These are phyloP conservation scores for Viola odorata DNA, from an alignment of 345 rosid species.

Conservation along the genomic window DNA sequence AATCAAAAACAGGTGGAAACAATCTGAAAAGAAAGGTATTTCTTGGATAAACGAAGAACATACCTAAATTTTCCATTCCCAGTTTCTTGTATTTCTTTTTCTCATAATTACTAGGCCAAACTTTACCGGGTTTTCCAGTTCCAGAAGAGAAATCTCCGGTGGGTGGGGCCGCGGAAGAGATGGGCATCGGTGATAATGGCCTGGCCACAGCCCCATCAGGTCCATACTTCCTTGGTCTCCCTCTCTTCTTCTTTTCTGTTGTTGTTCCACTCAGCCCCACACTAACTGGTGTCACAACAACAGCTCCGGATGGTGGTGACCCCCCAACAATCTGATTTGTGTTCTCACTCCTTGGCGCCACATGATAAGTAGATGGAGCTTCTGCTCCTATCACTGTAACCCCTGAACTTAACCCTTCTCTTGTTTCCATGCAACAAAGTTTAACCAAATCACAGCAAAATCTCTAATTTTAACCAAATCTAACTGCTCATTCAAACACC, in stretches of 20 bases:
- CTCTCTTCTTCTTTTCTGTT: conserved; percentile 71
- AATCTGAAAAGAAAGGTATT: too few relatives aligned
- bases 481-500: too few relatives aligned
- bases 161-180: conserved; percentile 44
- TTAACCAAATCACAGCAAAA: conserved; percentile 2
- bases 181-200: conserved; percentile 50
- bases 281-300: conserved; percentile 30
- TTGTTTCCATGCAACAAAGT: conserved; percentile 45
- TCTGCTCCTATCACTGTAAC: conserved; percentile 74
- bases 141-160: conserved; percentile 37
- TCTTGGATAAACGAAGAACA: background rate
- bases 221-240: conserved; percentile 78
- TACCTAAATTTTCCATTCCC: conserved; percentile 48
- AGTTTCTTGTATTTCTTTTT: conserved; percentile 44
- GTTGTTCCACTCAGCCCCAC: conserved; percentile 34
- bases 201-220: conserved; percentile 47
- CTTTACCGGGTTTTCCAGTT: conserved; percentile 45
- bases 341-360: conserved; percentile 55
- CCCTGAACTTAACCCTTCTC: conserved; percentile 52
- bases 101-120: conserved; percentile 38
- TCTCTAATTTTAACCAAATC: background rate
- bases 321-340: conserved; percentile 33
- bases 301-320: conserved; percentile 26
- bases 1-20: too few relatives aligned
- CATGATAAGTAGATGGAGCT: conserved; percentile 64